A percentile compares a stretch with the other conserved stretches of the same genome.
Conservation (phyloP, 2,329 filamentous ascomycete genomes). For the Aspergillus unguis region DNA sequence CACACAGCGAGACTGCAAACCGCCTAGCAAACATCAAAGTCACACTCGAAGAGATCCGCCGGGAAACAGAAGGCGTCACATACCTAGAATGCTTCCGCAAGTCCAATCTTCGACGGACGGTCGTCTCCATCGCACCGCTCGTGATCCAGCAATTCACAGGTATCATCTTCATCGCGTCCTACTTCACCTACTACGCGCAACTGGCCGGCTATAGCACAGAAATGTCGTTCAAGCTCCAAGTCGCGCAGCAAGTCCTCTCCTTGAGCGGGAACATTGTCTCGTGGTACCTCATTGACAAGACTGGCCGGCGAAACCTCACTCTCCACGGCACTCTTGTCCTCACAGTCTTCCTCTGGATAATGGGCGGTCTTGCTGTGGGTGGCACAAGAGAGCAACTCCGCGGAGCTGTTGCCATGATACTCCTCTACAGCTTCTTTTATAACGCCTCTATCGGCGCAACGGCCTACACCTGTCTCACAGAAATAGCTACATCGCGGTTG, state of each 20-base stretch:
- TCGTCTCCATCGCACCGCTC: background rate
- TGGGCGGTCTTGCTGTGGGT: no score
- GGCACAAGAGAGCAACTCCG: no score
- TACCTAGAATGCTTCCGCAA: constrained; percentile 5
- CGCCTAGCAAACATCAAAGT: background rate
- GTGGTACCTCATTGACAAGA: background rate
- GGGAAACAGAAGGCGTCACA: background rate
- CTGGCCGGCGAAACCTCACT: no score
- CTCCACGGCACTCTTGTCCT: no score
- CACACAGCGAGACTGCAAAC: background rate
- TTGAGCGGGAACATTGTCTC: background rate
- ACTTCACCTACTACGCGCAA: background rate
- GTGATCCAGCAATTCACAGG: background rate
- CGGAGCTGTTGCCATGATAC: no score
- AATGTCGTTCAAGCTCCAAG: background rate
- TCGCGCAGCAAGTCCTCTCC: background rate
- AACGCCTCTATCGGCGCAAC: no score
- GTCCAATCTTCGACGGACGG: background rate
- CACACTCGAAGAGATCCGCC: constrained; percentile 3
- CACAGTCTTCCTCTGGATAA: no score
- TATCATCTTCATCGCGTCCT: background rate
- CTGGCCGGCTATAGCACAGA: background rate
- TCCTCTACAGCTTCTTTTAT: no score
- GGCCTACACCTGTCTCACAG: no score
- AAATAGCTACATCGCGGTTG: no score